A percentile compares a stretch with the other conserved stretches of the same genome.
Conservation (phyloP, 1,139 yeast genomes). For the Debaryomyces singareniensis region DNA sequence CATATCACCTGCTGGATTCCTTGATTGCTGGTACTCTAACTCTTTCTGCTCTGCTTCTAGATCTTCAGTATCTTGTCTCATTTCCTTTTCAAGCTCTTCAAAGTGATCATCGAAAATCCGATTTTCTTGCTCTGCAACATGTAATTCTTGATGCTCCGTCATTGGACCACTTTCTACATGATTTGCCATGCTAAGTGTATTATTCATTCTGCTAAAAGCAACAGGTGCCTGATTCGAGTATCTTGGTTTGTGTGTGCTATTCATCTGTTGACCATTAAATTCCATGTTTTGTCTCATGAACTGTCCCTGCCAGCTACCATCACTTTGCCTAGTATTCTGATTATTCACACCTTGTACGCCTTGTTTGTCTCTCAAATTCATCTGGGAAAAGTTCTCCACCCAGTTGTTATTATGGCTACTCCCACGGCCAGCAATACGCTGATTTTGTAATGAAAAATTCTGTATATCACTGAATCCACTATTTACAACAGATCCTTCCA, state of each 20-base stretch:
- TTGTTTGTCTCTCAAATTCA: too few relatives aligned
- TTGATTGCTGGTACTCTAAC: conserved; percentile 7
- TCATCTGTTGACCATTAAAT: not conserved
- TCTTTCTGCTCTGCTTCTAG: conserved; percentile 6
- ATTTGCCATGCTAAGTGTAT: not conserved
- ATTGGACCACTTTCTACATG: not conserved
- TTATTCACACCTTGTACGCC: too few relatives aligned
- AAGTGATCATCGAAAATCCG: conserved; percentile 30
- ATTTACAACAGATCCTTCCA: conserved; percentile 6
- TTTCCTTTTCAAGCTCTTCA: conserved; percentile 29
- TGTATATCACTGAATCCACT: not conserved
- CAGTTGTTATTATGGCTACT: not conserved
- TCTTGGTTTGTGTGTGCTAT: too few relatives aligned
- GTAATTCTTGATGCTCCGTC: conserved; percentile 24
- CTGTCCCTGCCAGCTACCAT: conserved; percentile 1
- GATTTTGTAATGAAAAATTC: too few relatives aligned
- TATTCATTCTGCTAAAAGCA: too few relatives aligned
- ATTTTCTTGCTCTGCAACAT: conserved; percentile 21
- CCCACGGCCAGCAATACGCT: too few relatives aligned
- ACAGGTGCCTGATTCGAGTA: not conserved
- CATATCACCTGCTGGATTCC: conserved; percentile 6
- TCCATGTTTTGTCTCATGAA: not conserved
- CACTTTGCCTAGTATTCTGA: not conserved
- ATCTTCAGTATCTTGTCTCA: conserved; percentile 20
- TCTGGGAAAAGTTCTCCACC: not conserved